Base-by-base conservation (phyloP, 2,329 filamentous ascomycete species). In the Colletotrichum sp. region DNA sequence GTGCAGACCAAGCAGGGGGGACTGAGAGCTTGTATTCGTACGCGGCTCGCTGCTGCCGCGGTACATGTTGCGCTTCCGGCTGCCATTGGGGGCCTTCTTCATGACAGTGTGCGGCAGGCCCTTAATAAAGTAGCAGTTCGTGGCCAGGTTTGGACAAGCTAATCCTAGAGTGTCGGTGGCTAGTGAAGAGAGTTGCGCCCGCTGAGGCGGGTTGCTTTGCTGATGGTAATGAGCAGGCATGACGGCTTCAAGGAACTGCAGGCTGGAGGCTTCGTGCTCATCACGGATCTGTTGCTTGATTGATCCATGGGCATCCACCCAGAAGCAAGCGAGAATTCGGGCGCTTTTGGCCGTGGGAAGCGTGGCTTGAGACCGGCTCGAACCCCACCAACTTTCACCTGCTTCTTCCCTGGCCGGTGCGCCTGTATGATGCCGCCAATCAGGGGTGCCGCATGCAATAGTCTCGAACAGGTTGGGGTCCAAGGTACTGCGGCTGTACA, bases 201-300 rank as follows among this genome's bases (percentile, higher is more conserved):
- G 72, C 34, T 36, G 28, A 5, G 34, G 24, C 30, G 44, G 36
- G 28, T 63, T 28, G 71, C 44, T 73, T 39, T 57, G 65, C 18
- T n/a, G 59, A 32, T 57, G 28, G 36, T 30, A 62, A 57, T 26
- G 36, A 24, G 49, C 34, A 12, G 63, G n/a, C 24, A 66, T 44
- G 26, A 66, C 15, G 21, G 63, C 24, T 52, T 66, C 72, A 68
- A 63, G 63, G 69, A 68, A 63, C 21, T 57, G 63, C 55, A 49
- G 44, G 39, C 36, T 67, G 63, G 32, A 68, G 68, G 34, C 70
- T 75, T 66, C 44, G 55, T 71, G 63, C 44, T 75, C 60, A 63
- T 71, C 66, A 67, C 75, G 71, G 71, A 75, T 75, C 71, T 57
- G 71, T 75, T 76, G 66, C 75, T 76, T 39, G 75, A 67, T 67